Evolutionary conservation across 176 grass and related monocot genomes (phyloP), one percentile per base, ranked within the genome.

Genomic region (Otatea glauca): DNA sequence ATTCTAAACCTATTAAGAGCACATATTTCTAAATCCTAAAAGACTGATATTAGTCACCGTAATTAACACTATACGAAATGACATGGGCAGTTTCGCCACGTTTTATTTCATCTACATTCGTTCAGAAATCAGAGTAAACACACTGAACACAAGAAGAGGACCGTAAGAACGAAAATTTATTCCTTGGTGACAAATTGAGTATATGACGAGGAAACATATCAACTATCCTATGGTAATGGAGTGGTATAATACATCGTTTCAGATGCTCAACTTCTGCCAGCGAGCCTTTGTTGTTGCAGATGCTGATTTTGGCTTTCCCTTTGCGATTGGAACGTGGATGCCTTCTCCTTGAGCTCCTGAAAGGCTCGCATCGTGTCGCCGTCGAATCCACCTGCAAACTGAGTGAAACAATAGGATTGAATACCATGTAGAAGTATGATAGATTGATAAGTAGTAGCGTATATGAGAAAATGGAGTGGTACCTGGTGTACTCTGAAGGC

Each of bases 401-500:
- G 91, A 5, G 13, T 6, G 6, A 21, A 27, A 17, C 29, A 51
- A 41, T 6, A 83, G 7, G 3, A 59, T n/a, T 87, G 23, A 78
- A 42, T 29, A 78, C 35, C 29, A 2, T 17, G 32, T 16, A 29
- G 1, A 76, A 9, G 42, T 12, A 16, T 49, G 69, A 34, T 34
- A 70, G 35, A 42, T 43, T 37, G 42, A 45, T 45, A 45, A n/a
- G 18, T 39, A 58, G 49, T 37, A 3, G 0, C 0, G 27, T 54
- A 51, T 12, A 38, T 43, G 48, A 65, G 23, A 1, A 58, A 65
- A 45, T 24, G 15, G 37, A 63, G 37, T 71, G 15, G 68, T 90
- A 99, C 97, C 88, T 99, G 90, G 84, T 99, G 97, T 6, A 99
- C 97, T 77, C 97, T 88, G 66, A 99, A 99, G 68, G 97, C 97